Evolutionary conservation across 495 filamentous ascomycete species (phyloP).

Genomic region (Daldinia loculata): DNA sequence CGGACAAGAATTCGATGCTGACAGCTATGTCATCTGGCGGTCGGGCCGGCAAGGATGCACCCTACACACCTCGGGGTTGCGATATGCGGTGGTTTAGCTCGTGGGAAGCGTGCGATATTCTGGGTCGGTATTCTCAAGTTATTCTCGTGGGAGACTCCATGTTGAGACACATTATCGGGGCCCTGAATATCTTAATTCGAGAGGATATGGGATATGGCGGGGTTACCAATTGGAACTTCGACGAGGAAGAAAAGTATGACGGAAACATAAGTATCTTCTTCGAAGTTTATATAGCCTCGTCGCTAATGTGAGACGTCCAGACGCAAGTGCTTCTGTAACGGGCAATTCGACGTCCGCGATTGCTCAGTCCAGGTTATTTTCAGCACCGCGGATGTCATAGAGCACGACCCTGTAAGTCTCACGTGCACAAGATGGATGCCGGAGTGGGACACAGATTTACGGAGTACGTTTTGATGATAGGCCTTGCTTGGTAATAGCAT

Average conservation of each 20-base stretch:
- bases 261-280: neutral
- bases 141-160: constrained; percentile 62
- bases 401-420: constrained; percentile 56
- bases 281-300: neutral
- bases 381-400: constrained; percentile 59
- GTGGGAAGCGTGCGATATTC: constrained; percentile 58
- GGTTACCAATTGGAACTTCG: constrained; percentile 64
- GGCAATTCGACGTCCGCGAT: constrained; percentile 61
- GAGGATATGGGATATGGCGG: constrained; percentile 63
- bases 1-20: constrained; percentile 52
- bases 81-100: constrained; percentile 64
- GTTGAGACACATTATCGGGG: constrained; percentile 63
- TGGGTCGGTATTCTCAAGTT: constrained; percentile 59
- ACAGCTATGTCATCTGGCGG: constrained; percentile 62
- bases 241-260: constrained; percentile 56
- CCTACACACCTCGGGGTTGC: constrained; percentile 59
- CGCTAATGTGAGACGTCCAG: constrained; percentile 41
- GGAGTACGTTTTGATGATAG: constrained; percentile 31
- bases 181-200: constrained; percentile 59
- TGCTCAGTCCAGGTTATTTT: constrained; percentile 64
- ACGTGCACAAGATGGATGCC: constrained; percentile 53
- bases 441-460: constrained; percentile 52
- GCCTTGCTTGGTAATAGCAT: neutral
- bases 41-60: constrained; percentile 59
- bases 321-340: constrained; percentile 61